Evolutionary conservation across 2,329 filamentous ascomycete genomes (phyloP).

Genomic region (Penicillium sclerotiorum): DNA sequence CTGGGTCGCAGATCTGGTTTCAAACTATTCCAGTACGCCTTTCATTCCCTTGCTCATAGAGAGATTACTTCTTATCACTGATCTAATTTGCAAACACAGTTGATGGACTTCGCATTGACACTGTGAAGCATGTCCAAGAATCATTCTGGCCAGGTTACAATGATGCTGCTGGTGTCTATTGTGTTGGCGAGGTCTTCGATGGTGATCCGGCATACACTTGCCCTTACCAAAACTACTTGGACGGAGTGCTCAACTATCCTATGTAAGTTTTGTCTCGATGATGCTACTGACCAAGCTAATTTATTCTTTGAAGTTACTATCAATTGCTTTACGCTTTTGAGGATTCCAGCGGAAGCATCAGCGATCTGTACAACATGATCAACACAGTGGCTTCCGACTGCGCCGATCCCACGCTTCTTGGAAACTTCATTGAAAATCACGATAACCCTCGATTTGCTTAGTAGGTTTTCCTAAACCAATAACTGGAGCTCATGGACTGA

Average conservation of each 20-base stretch:
- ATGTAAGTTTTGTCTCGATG: conserved; percentile 24
- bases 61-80: too few species aligned
- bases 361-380: conserved; percentile 39
- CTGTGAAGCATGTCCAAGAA: conserved; percentile 52
- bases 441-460: conserved; percentile 60
- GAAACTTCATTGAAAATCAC: conserved; percentile 64
- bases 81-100: too few species aligned
- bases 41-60: too few species aligned
- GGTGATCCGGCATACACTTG: conserved; percentile 46
- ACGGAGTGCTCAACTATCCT: conserved; percentile 54
- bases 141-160: conserved; percentile 49
- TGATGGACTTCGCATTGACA: conserved; percentile 58
- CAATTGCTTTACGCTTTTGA: conserved; percentile 40
- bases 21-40: conserved; percentile 62
- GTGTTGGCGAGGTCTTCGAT: conserved; percentile 52
- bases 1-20: conserved; percentile 63
- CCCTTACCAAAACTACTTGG: conserved; percentile 48
- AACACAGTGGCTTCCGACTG: conserved; percentile 38
- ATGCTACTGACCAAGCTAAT: background rate
- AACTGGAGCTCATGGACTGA: too few species aligned
- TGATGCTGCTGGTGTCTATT: conserved; percentile 49
- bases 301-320: conserved; percentile 33
- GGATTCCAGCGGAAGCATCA: conserved; percentile 37
- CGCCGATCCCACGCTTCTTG: conserved; percentile 52
- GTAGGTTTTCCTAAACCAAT: conserved; percentile 32